Percentiles rank a stretch among this genome's conserved stretches.
phyloP scores from a whole-genome alignment of 192 early-diverging fungal species.

The Coemansia sp. region DNA sequence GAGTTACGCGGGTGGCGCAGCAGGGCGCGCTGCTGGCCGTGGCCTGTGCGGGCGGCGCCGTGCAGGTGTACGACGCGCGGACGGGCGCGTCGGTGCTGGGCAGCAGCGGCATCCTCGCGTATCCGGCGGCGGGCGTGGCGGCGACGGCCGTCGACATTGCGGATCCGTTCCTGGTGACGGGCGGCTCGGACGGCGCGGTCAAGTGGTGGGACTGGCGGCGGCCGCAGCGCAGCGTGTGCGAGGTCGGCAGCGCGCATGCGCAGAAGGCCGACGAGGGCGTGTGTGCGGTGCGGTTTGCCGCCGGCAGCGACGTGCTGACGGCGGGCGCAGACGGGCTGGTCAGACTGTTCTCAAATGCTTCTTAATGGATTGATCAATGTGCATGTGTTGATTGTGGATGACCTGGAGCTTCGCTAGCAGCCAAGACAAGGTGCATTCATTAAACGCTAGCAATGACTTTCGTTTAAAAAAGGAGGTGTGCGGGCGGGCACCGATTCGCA shows the following conservation, averaged over 20 bases:
- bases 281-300: constrained; percentile 3
- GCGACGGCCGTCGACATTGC: constrained; percentile 16
- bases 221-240: constrained; percentile 2
- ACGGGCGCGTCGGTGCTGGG: background rate
- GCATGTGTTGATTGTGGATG: no score
- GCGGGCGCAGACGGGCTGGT: constrained; percentile 29
- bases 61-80: constrained; percentile 28
- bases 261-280: constrained; percentile 46
- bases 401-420: no score
- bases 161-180: constrained; percentile 8
- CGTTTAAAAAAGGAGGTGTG: no score
- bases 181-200: constrained; percentile 36
- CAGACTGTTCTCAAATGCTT: constrained; percentile 9
- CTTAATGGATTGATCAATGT: no score
- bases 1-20: constrained; percentile 3
- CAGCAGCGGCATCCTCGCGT: background rate
- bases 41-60: constrained; percentile 15
- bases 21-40: constrained; percentile 6
- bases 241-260: constrained; percentile 16
- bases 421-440: no score
- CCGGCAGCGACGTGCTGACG: constrained; percentile 7
- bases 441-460: no score
- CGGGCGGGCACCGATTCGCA: no score
- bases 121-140: background rate
- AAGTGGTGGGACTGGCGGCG: constrained; percentile 47